These are phyloP conservation scores for Daldinia loculata DNA, from an alignment of 495 filamentous ascomycete species.

Conservation along the genomic window DNA sequence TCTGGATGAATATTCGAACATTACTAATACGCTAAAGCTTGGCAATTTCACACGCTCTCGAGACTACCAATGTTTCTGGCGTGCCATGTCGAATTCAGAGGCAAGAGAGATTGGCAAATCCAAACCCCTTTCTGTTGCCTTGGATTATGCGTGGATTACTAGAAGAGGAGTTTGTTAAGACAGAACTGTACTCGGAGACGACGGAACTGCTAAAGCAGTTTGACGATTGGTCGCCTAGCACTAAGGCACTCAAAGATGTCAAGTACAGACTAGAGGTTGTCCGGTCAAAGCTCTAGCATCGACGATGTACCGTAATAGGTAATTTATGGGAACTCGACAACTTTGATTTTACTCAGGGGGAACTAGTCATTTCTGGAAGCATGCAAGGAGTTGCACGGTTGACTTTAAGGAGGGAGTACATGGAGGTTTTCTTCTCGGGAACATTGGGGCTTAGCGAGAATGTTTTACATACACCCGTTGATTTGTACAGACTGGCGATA, in stretches of 20 bases:
- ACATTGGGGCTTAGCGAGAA: slow-evolving; percentile 10
- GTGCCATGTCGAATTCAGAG: slow-evolving; percentile 58
- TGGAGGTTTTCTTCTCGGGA: not conserved
- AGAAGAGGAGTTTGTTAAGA: slow-evolving; percentile 90
- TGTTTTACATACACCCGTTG: slow-evolving; percentile 21
- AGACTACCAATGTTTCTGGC: slow-evolving; percentile 73
- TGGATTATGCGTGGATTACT: slow-evolving; percentile 93
- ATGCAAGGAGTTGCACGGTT: slow-evolving; percentile 26
- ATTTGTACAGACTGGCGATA: not conserved
- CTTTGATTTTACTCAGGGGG: slow-evolving; percentile 11
- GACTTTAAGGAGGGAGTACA: slow-evolving; percentile 15
- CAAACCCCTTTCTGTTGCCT: slow-evolving; percentile 87
- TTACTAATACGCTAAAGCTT: slow-evolving; percentile 60
- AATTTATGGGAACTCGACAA: slow-evolving; percentile 4
- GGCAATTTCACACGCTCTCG: slow-evolving; percentile 83
- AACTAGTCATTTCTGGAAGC: slow-evolving; percentile 12
- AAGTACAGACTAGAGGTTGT: slow-evolving; percentile 95
- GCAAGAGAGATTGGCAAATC: slow-evolving; percentile 57
- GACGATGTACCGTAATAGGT: not conserved
- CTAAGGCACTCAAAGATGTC: slow-evolving; percentile 92
- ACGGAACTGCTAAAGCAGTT: slow-evolving; percentile 84
- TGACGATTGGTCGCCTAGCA: slow-evolving; percentile 90
- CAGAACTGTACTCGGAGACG: slow-evolving; percentile 77
- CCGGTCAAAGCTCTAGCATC: slow-evolving; percentile 73
- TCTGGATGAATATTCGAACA: slow-evolving; percentile 2